These are phyloP conservation scores for Prasinococcaceae sp. DNA, from an alignment of 139 green algal genomes.

Conservation along the genomic window DNA sequence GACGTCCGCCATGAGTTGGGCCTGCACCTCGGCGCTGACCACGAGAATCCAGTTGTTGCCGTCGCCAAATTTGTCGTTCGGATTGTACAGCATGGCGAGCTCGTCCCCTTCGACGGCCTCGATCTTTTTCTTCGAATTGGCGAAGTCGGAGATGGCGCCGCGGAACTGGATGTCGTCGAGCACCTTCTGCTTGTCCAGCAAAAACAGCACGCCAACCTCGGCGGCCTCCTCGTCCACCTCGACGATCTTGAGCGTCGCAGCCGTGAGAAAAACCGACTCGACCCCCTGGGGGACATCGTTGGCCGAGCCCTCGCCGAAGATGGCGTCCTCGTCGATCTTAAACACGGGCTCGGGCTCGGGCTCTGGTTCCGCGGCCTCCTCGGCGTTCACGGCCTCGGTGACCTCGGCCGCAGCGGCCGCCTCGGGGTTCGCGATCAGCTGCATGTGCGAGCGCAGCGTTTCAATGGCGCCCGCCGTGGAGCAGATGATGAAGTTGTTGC, in stretches of 20 bases:
- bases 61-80: constrained; percentile 62
- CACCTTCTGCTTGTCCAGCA: constrained; percentile 38
- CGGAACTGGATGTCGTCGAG: constrained; percentile 64
- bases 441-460: not conserved
- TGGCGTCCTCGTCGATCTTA: not conserved
- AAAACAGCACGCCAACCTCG: constrained; percentile 21
- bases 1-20: too few relatives aligned
- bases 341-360: constrained; percentile 12
- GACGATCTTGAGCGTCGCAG: constrained; percentile 12
- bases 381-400: constrained; percentile 47
- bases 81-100: constrained; percentile 41
- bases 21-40: too few relatives aligned
- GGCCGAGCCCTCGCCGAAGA: constrained; percentile 31
- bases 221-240: constrained; percentile 4
- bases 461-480: too few relatives aligned
- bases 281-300: not conserved
- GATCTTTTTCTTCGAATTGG: constrained; percentile 43
- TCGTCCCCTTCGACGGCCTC: constrained; percentile 33
- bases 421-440: constrained; percentile 32
- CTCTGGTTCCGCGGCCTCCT: too few relatives aligned
- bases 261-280: constrained; percentile 10
- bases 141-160: constrained; percentile 64
- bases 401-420: constrained; percentile 28
- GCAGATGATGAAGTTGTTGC: too few relatives aligned
- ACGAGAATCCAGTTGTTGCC: constrained; percentile 81